A percentile compares a stretch with the other conserved stretches of the same genome.
Evolutionary conservation across 2,329 filamentous ascomycete species (phyloP).

Genomic region (Blastomyces silverae): DNA sequence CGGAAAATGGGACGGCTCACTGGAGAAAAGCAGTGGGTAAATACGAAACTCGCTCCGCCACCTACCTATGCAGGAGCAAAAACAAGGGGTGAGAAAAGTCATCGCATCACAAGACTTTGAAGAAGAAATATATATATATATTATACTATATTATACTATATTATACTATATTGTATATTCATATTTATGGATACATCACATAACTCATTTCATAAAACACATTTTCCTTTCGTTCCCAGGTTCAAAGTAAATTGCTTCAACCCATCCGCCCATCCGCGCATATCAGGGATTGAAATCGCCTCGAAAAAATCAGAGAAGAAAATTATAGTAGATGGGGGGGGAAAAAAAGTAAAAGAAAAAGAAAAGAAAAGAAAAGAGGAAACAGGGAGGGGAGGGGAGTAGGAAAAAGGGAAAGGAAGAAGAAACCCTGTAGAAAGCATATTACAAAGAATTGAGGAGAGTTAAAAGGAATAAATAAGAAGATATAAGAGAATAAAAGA

Average conservation of each 20-base stretch:
- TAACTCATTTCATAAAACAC: neutral
- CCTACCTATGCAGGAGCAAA: neutral
- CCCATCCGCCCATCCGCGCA: neutral
- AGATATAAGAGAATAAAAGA: constrained; percentile 7
- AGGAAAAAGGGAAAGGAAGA: neutral
- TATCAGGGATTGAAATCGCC: neutral
- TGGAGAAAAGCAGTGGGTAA: neutral
- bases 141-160: neutral
- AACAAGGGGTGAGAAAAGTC: neutral
- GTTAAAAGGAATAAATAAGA: neutral
- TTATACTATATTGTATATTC: neutral
- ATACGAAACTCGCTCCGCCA: neutral
- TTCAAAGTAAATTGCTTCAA: neutral
- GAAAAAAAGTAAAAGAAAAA: constrained; percentile 2
- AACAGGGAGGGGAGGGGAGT: no score
- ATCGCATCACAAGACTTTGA: neutral
- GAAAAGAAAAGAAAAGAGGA: neutral
- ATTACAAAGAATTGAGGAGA: constrained; percentile 7
- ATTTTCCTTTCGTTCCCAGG: neutral
- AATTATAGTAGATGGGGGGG: neutral
- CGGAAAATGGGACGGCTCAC: neutral
- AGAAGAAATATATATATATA: neutral
- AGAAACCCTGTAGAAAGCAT: neutral
- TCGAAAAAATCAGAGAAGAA: neutral
- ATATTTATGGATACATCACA: neutral